Base-by-base conservation (phyloP, 139 green algal species). In the Yamagishiella unicocca region DNA sequence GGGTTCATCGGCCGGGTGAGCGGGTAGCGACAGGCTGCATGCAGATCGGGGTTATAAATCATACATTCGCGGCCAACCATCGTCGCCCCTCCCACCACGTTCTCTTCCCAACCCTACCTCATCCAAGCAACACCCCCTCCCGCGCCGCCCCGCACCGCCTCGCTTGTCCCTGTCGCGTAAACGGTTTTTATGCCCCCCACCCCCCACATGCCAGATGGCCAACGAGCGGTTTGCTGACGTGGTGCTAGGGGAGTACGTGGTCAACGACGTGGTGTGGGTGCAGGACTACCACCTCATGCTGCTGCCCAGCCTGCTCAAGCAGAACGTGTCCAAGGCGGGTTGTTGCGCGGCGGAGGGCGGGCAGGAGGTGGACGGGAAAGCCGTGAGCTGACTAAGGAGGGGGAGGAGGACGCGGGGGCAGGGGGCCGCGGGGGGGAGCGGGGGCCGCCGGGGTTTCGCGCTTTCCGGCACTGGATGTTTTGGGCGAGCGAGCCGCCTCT, bases 241-340 rank as follows among this genome's bases (percentile, higher is more conserved):
- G 27, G 95, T 98, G 54, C 74, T 98, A 80, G 79, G 87, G 22
- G 72, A 95, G 66, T 98, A 99, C 90, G 62, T 89, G 61, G 68
- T 91, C 19, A 93, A 95, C 0, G 97, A 99, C 89, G 95, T 99
- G 53, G 95, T 98, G 80, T 98, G 95, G 94, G 92, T 93, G 79
- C 96, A 99, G 91, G 96, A 99, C 92, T 99, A 99, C 93, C 97
- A 99, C 92, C 91, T 99, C 70, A 98, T 99, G 97, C 93, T 99
- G 88, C 94, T 98, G 83, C 97, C 97, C 12, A 91, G 89, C 43
- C 89, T 98, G 79, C 95, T 99, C 29, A 99, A 99, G 89, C 87
- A 95, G 17, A 75, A 71, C 0, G 76, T 94, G 46, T 93, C 95
- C 19, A 92, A 95, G 54, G 97, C 97, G 90, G 62, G 43, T n/a